Evolutionary conservation across 768 basidiomycete genomes (phyloP), one percentile per base, ranked within the genome.

Genomic region (Boletus patriciae): DNA sequence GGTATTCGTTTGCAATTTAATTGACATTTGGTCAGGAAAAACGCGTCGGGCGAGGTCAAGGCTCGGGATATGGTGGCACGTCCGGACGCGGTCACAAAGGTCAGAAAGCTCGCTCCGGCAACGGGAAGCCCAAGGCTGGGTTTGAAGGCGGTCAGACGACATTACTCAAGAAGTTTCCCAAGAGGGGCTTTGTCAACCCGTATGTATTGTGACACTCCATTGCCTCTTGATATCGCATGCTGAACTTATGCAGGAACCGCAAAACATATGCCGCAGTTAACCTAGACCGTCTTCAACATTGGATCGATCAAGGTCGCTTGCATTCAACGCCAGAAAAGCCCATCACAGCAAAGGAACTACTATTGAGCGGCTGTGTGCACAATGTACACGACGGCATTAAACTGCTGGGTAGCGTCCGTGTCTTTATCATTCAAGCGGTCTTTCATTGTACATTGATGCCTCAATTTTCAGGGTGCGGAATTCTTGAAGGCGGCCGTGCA

Each of bases 101-200:
- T 63, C 94, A 96, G 74, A 95, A 94, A 57, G 88, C 97, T 37
- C 85, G 96, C 59, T 85, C 92, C 6, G 95, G 95, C 2, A 85
- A 88, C 56, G 91, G 93, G 6, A 89, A 92, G 63, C 86, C 83
- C 31, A 83, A 81, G 63, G 79, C 84, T 27, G 87, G 92, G 7
- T 99, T 98, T 61, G 97, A 98, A 73, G 97, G 97, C 69, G 97
- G 97, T 60, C 96, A 98, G 72, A 98, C 96, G 6, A 92, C 96
- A 15, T 85, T 98, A 52, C 88, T 90, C 6, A 87, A 92, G 60
- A 77, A 86, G 43, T 90, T 95, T 68, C 97, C 97, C 6, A 99
- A 99, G 78, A 82, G 85, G 46, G 97, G 97, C 45, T 98, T 98
- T 72, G 83, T 87, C 56, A 98, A 97, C 74, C 83, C 84, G 96